A percentile compares a stretch with the other conserved stretches of the same genome.
These are phyloP conservation scores for Magnaporthiopsis incrustans DNA, from an alignment of 2,329 filamentous ascomycete species.

Conservation along the genomic window DNA sequence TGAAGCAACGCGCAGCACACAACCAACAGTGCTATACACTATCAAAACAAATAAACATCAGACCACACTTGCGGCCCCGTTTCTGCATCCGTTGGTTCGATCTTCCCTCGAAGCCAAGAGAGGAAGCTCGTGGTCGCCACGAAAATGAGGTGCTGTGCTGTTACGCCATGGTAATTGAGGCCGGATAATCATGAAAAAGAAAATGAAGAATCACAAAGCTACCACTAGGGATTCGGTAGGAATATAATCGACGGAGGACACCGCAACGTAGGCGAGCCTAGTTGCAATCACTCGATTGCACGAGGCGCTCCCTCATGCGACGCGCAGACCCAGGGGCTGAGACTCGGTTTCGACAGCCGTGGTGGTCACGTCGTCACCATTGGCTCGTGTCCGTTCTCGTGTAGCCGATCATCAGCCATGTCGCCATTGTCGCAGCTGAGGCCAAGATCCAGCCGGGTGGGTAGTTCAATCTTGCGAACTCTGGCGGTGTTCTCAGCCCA, in stretches of 20 bases:
- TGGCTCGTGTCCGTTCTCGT: slow-evolving; percentile 37
- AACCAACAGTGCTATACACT: neutral
- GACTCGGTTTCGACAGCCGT: slow-evolving; percentile 3
- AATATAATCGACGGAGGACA: neutral
- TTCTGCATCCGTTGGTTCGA: neutral
- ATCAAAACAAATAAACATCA: neutral
- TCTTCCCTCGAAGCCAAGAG: neutral
- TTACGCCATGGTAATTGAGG: neutral
- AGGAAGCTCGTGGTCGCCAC: neutral
- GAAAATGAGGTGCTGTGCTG: neutral
- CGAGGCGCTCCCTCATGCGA: neutral
- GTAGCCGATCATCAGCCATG: slow-evolving; percentile 15
- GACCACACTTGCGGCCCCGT: neutral
- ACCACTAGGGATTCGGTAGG: neutral
- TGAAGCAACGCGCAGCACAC: neutral
- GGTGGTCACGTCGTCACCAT: slow-evolving; percentile 43
- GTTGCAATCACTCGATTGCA: neutral
- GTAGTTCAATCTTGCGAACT: slow-evolving; percentile 32
- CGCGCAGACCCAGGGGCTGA: neutral
- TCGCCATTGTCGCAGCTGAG: slow-evolving; percentile 28
- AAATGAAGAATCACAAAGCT: neutral
- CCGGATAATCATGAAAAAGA: neutral
- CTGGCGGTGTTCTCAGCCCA: slow-evolving; percentile 70
- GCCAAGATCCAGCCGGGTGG: slow-evolving; percentile 31
- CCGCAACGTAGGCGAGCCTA: neutral